Evolutionary conservation across 2,329 filamentous ascomycete species (phyloP), one percentile per base, ranked within the genome.

Genomic region (Fulvia fulva): DNA sequence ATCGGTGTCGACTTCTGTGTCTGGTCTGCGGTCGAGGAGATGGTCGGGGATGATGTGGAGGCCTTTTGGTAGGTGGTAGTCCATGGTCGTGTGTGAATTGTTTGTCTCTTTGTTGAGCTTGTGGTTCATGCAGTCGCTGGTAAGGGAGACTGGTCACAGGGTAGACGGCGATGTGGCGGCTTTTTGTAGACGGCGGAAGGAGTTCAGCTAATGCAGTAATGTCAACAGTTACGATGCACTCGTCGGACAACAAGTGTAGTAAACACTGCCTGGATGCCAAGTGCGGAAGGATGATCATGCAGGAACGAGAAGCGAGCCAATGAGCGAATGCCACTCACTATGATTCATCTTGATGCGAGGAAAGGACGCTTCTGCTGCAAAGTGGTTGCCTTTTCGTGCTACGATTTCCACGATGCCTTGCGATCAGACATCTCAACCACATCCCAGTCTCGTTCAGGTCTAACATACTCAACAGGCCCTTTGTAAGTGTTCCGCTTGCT

Each of bases 11-110:
- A 82, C 70, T 57, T 78, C 75, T 3, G 69, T 60, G 51, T 82
- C 80, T 2, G 79, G 64, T 8, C 80, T 75, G 3, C 77, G 68
- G 57, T 83, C 80, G 8, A 82, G 65, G 5, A 73, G 64, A 5
- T 76, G 56, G 1, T 53, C 34, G 0, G 78, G 74, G 30, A 81
- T 75, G 19, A 63, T 64, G 58, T 78, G 73, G 26, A 80, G 58
- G n/a, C 79, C 78, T 53, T 55, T 19, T 1, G 78, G 77, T 12
- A 60, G 43, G 21, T 30, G 28, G 49, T 65, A 65, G 56, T 54
- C 16, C 41, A 44, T 45, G 9, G 12, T 55, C n/a, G n/a, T 37
- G 2, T 55, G 22, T 14, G 28, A 51, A 23, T 16, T 30, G 21
- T 21, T 8, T 21, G 16, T 41, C 14, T 25, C 55, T 16, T 1